Evolutionary conservation across 1,139 yeast genomes (phyloP), one percentile per base, ranked within the genome.

Genomic region (Wickerhamomyces sp.): DNA sequence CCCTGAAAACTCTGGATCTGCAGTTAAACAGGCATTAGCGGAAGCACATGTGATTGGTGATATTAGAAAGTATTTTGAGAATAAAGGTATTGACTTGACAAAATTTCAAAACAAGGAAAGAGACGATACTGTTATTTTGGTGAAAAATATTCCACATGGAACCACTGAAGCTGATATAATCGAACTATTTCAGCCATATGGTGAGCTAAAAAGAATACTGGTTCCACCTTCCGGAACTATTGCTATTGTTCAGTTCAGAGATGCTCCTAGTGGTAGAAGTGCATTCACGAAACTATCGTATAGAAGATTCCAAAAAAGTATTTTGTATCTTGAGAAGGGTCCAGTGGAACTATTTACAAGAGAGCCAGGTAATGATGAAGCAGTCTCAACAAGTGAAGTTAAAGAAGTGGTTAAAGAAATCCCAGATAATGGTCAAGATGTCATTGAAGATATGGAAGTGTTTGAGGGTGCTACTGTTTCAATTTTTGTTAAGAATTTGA

Each of bases 191-290:
- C 64, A 81, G 1, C 82, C 81, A 35, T 81, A 76, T 61, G 98
- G 98, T 35, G 84, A 83, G 47, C 59, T 94, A 28, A 80, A 78
- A 49, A 75, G 96, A 55, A 70, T 89, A 26, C 64, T 94, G 45
- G 85, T 94, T 89, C 98, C 99, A 14, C 96, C 97, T 18, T 87
- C 95, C 18, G 97, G 97, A 14, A 90, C 97, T 0, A 89, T 92
- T 55, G 97, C 97, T 5, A 84, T 92, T 58, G 80, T 92, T n/a
- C 97, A 92, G 59, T 90, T 82, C 62, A 72, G 90, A 51, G 94
- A 86, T 60, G 67, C 81, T 1, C 85, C 95, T 14, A 72, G 85
- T 41, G 97, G 95, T 2, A 78, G 97, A 61, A 72, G 88, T 5
- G 98, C 98, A 2, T 92, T 94, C 58, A 72, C 87, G 18, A 88